phyloP scores from a whole-genome alignment of 2,329 filamentous ascomycete genomes.

The Huntiella decipiens region DNA sequence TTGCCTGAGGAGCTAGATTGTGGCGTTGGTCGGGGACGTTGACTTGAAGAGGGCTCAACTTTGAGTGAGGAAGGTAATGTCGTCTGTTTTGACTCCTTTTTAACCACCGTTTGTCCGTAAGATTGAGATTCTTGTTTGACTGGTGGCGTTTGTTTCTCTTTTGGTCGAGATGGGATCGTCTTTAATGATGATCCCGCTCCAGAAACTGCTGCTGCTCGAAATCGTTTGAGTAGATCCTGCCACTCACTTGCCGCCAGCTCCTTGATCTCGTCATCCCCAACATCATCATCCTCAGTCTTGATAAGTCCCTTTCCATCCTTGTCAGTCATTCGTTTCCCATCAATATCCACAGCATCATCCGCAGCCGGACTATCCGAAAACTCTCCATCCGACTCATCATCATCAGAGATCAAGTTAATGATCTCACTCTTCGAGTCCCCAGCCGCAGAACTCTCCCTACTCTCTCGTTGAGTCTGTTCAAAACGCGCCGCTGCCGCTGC shows the following conservation, averaged over 20 bases:
- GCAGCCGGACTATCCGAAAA: conserved; percentile 16
- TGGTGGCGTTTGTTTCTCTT: not conserved
- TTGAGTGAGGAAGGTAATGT: not conserved
- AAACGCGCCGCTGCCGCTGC: conserved; percentile 61
- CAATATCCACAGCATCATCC: conserved; percentile 39
- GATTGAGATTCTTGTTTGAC: not conserved
- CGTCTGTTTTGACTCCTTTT: not conserved
- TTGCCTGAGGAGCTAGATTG: not conserved
- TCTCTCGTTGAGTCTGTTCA: conserved; percentile 21
- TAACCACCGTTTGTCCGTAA: not conserved
- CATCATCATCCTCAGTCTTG: conserved; percentile 48
- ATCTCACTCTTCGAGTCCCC: conserved; percentile 22
- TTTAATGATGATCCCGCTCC: not conserved
- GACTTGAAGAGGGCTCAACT: not conserved
- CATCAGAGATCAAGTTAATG: conserved; percentile 19
- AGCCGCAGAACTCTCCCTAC: conserved; percentile 17
- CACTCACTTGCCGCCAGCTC: conserved; percentile 30
- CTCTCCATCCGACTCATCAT: conserved; percentile 15
- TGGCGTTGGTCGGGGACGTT: not conserved
- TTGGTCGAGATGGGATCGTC: not conserved
- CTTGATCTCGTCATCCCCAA: conserved; percentile 32
- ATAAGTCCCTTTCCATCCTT: conserved; percentile 47
- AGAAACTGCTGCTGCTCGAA: not conserved
- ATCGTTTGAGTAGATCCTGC: conserved; percentile 33
- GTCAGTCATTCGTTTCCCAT: conserved; percentile 47